Percentiles rank a stretch among this genome's conserved stretches.
phyloP scores from a whole-genome alignment of 2,329 filamentous ascomycete genomes.

The Phialophora expanda region DNA sequence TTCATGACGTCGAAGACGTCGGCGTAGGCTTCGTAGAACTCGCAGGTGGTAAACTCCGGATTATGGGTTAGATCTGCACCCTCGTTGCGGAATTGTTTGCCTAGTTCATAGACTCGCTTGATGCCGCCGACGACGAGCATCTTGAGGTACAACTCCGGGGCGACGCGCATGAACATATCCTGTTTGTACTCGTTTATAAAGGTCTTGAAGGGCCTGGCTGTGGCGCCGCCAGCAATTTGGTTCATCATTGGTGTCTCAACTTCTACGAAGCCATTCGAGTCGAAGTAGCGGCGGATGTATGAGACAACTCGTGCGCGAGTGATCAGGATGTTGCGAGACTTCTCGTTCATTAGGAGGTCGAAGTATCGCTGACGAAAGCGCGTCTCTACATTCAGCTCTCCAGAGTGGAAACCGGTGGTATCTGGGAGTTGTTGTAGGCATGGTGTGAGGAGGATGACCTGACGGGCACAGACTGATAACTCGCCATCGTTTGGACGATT shows the following conservation, averaged over 20 bases:
- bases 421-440: conserved; percentile 85
- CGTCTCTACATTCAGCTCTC: conserved; percentile 94
- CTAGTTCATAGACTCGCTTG: conserved; percentile 93
- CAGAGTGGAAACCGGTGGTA: conserved; percentile 74
- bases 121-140: conserved; percentile 92
- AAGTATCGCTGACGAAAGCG: conserved; percentile 92
- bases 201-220: conserved; percentile 91
- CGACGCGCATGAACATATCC: conserved; percentile 92
- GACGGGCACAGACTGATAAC: conserved; percentile 87
- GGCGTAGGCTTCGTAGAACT: conserved; percentile 95
- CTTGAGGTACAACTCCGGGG: conserved; percentile 96
- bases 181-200: conserved; percentile 96
- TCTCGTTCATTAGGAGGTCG: conserved; percentile 96
- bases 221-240: conserved; percentile 91
- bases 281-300: conserved; percentile 87
- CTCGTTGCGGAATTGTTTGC: conserved; percentile 94
- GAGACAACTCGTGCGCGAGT: conserved; percentile 85
- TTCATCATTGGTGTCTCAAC: conserved; percentile 99
- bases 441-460: conserved; percentile 84
- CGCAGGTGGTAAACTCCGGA: conserved; percentile 95
- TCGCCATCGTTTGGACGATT: conserved; percentile 81
- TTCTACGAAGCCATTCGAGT: conserved; percentile 85
- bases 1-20: conserved; percentile 91
- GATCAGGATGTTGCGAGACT: conserved; percentile 79
- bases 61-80: conserved; percentile 93